Base-by-base conservation (phyloP, 768 basidiomycete genomes). In the Lactarius trivialis region DNA sequence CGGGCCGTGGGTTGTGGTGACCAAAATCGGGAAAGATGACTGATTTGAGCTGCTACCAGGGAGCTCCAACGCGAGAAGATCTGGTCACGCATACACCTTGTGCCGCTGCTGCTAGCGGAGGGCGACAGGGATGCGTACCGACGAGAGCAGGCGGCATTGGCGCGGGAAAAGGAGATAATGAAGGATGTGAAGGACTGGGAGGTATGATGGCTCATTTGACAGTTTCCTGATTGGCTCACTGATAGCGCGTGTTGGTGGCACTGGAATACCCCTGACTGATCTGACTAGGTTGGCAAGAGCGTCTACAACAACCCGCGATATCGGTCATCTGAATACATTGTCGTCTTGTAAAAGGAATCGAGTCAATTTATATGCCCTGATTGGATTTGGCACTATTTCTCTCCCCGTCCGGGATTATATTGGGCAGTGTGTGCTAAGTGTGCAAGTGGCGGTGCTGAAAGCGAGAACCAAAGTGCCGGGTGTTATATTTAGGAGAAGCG, bases 11-110 rank as follows among this genome's bases (percentile, higher is more conserved):
- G 58, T 58, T 61, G 49, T 54, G 65, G 33, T 19, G 60, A 34
- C 34, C 61, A 34, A 37, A 60, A 61, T 52, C 45, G 56, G 65
- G 52, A 34, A 58, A 34, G 60, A 58, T 33, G 56, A 64, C 63
- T 67, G 54, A 64, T 62, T n/a, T 60, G 34, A 61, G 57, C 39
- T 43, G 43, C 43, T 6, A 36, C 19, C 34, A 98, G 96, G 75
- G 96, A 99, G 77, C 80, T 98, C 45, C 80, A 89, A 73, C 83
- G 96, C 66, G 96, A 99, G 78, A 88, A 89, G 76, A 85, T 85
- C 37, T 98, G 96, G 96, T 91, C 94, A 61, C 85, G 96, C 66
- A 93, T 99, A 71, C 86, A 98, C 77, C 82, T 97, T 36, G 87
- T 94, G 34, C 97, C 96, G 11, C 73, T 98, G 60, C 81, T 99